A percentile compares a stretch with the other conserved stretches of the same genome.
These are phyloP conservation scores for Inonotus obliquus DNA, from an alignment of 1,284 basidiomycete genomes.

Conservation along the genomic window DNA sequence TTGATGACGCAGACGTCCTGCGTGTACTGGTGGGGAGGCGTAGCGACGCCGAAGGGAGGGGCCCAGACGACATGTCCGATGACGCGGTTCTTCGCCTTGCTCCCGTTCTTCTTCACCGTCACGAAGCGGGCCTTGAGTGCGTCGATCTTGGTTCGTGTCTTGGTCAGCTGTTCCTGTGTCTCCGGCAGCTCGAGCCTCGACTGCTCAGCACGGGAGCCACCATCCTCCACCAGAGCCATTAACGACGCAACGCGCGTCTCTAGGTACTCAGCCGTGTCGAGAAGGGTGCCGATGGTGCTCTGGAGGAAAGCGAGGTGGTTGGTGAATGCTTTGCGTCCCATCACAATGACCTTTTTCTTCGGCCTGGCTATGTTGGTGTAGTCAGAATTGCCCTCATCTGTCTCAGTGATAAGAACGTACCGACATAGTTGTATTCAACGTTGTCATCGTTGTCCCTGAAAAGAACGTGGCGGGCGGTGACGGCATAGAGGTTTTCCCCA, in stretches of 20 bases:
- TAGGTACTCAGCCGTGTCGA: conserved; percentile 19
- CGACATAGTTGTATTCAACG: conserved; percentile 26
- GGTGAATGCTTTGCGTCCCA: conserved; percentile 32
- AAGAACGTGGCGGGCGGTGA: conserved; percentile 30
- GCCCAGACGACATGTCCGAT: conserved; percentile 29
- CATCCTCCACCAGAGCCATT: too few species aligned
- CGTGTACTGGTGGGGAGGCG: conserved; percentile 24
- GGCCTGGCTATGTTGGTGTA: conserved; percentile 22
- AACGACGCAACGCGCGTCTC: conserved; percentile 20
- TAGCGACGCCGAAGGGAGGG: conserved; percentile 26
- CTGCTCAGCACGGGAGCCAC: conserved; percentile 20
- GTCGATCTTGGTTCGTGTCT: conserved; percentile 15
- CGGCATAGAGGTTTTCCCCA: conserved; percentile 30
- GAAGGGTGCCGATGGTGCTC: conserved; percentile 28
- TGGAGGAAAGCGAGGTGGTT: conserved; percentile 31
- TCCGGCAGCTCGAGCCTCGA: conserved; percentile 21
- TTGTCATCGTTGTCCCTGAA: conserved; percentile 28
- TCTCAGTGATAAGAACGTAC: conserved; percentile 23
- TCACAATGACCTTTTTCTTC: conserved; percentile 36
- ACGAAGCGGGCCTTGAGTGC: conserved; percentile 22
- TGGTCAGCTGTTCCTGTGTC: conserved; percentile 13
- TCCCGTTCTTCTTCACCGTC: not conserved
- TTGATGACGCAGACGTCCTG: conserved; percentile 29
- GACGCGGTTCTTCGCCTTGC: conserved; percentile 25
- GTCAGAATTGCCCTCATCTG: conserved; percentile 28